Percentiles rank a stretch among this genome's conserved stretches.
phyloP scores from a whole-genome alignment of 2,329 filamentous ascomycete genomes.

The Fusarium proliferatum region DNA sequence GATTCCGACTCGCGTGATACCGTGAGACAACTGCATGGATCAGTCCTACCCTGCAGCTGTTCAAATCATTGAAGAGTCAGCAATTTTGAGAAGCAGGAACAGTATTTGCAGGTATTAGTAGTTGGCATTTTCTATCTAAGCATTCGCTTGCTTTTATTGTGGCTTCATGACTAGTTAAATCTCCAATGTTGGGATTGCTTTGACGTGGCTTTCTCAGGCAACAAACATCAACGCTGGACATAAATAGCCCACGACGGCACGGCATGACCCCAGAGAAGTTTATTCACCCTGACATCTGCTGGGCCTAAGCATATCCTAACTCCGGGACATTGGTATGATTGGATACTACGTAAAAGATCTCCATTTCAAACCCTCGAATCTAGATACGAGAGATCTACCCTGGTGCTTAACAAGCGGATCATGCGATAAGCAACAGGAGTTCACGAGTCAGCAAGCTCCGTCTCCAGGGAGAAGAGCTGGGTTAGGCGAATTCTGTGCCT shows the following conservation, averaged over 20 bases:
- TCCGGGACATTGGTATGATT: conserved; percentile 7
- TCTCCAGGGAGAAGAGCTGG: not conserved
- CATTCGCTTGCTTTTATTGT: fast-evolving
- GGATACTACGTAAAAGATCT: not conserved
- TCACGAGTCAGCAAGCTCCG: conserved; percentile 6
- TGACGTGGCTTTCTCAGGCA: fast-evolving
- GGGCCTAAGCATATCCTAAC: not conserved
- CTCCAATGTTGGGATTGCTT: fast-evolving
- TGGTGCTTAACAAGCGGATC: conserved; percentile 24
- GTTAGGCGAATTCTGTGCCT: not conserved
- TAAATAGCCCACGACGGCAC: not conserved
- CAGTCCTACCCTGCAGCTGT: not conserved
- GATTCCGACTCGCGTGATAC: not conserved
- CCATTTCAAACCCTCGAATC: not conserved
- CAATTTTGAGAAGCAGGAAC: not conserved
- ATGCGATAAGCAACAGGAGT: conserved; percentile 16
- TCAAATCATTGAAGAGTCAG: not conserved
- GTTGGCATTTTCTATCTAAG: fast-evolving
- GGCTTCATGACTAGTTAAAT: not conserved
- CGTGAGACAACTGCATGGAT: not conserved
- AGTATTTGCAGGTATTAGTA: not conserved
- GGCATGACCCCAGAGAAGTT: not conserved
- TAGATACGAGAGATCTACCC: conserved; percentile 26
- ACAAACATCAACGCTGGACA: fast-evolving
- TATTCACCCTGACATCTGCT: not conserved